Evolutionary conservation across 2,329 filamentous ascomycete genomes (phyloP).

Genomic region (Colletotrichum sp.): DNA sequence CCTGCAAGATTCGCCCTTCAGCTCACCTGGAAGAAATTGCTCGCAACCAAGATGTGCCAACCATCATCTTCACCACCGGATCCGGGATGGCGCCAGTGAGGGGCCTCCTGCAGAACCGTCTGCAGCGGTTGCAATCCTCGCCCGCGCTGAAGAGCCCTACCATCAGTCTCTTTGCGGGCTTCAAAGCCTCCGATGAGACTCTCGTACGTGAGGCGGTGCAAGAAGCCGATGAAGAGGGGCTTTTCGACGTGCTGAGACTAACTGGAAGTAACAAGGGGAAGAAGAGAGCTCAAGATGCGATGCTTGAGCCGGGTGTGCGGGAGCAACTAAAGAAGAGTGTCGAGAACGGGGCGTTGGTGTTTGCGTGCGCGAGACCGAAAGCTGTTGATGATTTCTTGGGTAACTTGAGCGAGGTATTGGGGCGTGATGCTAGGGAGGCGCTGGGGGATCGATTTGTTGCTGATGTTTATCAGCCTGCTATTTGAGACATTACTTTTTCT

Average conservation of each 20-base stretch:
- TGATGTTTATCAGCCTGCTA: constrained; percentile 20
- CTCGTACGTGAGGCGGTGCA: constrained; percentile 16
- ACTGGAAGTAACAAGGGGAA: constrained; percentile 11
- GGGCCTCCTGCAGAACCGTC: constrained; percentile 9
- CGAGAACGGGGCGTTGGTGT: constrained; percentile 9
- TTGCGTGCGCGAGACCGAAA: constrained; percentile 16
- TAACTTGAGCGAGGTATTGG: constrained; percentile 15
- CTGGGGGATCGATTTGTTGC: constrained; percentile 18
- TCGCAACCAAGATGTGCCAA: neutral
- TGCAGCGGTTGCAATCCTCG: neutral
- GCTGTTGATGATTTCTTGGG: constrained; percentile 16
- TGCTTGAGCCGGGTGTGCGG: constrained; percentile 5
- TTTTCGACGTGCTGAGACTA: constrained; percentile 2
- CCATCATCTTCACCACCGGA: constrained; percentile 16
- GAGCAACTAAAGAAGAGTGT: constrained; percentile 9
- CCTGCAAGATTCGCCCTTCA: constrained; percentile 15
- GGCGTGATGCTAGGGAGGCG: constrained; percentile 9
- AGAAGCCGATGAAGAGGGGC: constrained; percentile 5
- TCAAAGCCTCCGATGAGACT: constrained; percentile 9
- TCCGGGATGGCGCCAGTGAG: constrained; percentile 18
- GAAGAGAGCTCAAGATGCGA: constrained; percentile 13
- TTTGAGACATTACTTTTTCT: neutral
- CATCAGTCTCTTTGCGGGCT: constrained; percentile 20
- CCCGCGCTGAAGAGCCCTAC: neutral
- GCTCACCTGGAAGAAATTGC: constrained; percentile 4